Conservation (phyloP, 2,329 filamentous ascomycete genomes). For the Domatiomyces globalis region DNA sequence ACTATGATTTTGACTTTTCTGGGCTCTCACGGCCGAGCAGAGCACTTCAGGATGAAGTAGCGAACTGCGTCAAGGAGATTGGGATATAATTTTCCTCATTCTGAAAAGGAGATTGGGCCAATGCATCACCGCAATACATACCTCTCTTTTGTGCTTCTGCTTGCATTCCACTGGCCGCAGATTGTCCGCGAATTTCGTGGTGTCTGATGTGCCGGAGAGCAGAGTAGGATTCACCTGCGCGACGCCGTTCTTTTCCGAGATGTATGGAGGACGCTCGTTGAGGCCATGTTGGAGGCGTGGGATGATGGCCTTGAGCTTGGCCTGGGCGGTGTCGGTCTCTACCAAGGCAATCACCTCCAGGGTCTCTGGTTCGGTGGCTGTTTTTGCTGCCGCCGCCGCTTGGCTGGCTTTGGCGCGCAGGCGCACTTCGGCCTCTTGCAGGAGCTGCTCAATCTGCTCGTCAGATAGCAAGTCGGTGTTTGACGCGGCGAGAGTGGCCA, state of each 20-base stretch:
- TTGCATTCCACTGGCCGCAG: conserved; percentile 42
- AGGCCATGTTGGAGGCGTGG: conserved; percentile 10
- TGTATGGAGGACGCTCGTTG: conserved; percentile 4
- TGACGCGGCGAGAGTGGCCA: not conserved
- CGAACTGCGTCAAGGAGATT: conserved; percentile 58
- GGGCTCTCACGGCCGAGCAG: conserved; percentile 54
- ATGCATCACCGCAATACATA: conserved; percentile 25
- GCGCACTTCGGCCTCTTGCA: conserved; percentile 49
- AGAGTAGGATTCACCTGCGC: conserved; percentile 40
- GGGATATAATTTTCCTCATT: conserved; percentile 65
- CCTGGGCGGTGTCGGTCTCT: not conserved
- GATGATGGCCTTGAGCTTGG: conserved; percentile 4
- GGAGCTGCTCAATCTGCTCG: conserved; percentile 48
- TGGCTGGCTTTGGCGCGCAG: conserved; percentile 25
- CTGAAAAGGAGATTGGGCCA: not conserved
- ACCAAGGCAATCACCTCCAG: not conserved
- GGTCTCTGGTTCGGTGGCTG: conserved; percentile 7
- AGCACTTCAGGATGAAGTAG: conserved; percentile 65
- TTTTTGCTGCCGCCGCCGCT: conserved; percentile 14
- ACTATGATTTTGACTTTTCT: conserved; percentile 53
- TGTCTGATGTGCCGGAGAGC: conserved; percentile 32
- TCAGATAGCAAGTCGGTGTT: conserved; percentile 24
- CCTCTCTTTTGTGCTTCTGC: conserved; percentile 38
- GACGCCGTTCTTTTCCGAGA: conserved; percentile 36
- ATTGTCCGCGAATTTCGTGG: conserved; percentile 34